Evolutionary conservation across 1,284 basidiomycete genomes (phyloP), one percentile per base, ranked within the genome.

Genomic region (Sanghuangporus weigelae): DNA sequence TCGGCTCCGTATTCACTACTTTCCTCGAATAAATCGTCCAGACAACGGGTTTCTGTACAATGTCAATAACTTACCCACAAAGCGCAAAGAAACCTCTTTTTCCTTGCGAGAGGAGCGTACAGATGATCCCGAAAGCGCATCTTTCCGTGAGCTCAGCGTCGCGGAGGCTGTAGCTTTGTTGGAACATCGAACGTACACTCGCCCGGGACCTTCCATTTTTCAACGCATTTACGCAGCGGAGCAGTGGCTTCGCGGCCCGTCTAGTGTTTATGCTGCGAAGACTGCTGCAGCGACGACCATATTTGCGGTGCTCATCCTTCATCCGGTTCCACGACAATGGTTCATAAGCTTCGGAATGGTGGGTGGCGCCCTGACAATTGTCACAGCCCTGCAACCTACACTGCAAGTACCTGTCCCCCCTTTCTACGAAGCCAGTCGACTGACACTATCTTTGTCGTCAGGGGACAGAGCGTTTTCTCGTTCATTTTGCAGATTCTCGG

Each of bases 401-500:
- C 26, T 64, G 63, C 60, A 55, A 21, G 10, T 63, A 4, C 71
- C 70, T 67, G 44, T 57, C 55, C 48, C 44, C 11, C 12, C 19
- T 21, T 26, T 7, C 26, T 26, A 35, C 55, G 35, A 21, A 44
- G 7, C 31, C 40, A 5, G n/a, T 12, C 42, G 44, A 7, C 26
- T 48, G 7, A n/a, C 23, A n/a, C 23, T 12, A 46, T 23, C 26
- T 23, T 10, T 42, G 16, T 1, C 16, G 16, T 7, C 19, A 64
- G 63, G 59, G 73, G 72, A 5, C 75, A 76, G 66, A 71, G 70
- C 35, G 63, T 71, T 44, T 35, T 73, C 26, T 71, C 71, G 16
- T 75, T 76, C 66, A 60, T 76, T 23, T 60, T 75, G 26, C 75
- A 77, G 62, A 71, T 75, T 50, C 65, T 68, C 12, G 71, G 72